Base-by-base conservation (phyloP, 108 stramenopile genomes). In the Epithemia pelagica region DNA sequence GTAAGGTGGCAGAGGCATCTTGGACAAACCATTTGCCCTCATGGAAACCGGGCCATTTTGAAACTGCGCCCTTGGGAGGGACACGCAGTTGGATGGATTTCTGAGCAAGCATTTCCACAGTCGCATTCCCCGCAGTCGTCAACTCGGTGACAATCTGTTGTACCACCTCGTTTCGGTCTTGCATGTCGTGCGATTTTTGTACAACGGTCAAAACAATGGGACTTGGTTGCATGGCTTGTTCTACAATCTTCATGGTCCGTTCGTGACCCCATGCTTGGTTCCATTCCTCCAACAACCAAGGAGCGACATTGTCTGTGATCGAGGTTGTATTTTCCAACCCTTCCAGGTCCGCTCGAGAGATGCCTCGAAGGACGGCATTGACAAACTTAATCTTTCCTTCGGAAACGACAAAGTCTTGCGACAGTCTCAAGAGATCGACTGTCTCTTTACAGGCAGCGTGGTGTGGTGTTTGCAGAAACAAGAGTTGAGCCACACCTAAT, bases 21-120 rank as follows among this genome's bases (percentile, higher is more conserved):
- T 93, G 92, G 2, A 90, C 84, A 89, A 89, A 93, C 92, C 92
- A 93, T 33, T 60, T 62, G 24, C 90, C 90, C 32, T 87, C 82
- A 23, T 80, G 68, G 61, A 82, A 93, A 0, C 64, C 69, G 10
- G 87, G 85, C 87, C 89, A 90, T n/a, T 68, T 52, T 26, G 71
- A 67, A 0, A 93, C 71, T 46, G 71, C 70, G 8, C 84, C 85
- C 37, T 10, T 10, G 15, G 73, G 37, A 0, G 72, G 32, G 18
- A 69, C 69, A 0, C 51, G 55, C 10, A 85, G 67, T n/a, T 79
- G 75, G 32, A 89, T 78, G 1, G 85, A 86, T 30, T 83, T 85
- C 66, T 88, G 77, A n/a, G 87, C 78, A 23, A 88, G 72, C 29
- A 87, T 70, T 30, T 59, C 73, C 1, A 81, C 68, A 32, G 67